These are phyloP conservation scores for Singerocomus inundabilis DNA, from an alignment of 1,284 basidiomycete species.

Conservation along the genomic window DNA sequence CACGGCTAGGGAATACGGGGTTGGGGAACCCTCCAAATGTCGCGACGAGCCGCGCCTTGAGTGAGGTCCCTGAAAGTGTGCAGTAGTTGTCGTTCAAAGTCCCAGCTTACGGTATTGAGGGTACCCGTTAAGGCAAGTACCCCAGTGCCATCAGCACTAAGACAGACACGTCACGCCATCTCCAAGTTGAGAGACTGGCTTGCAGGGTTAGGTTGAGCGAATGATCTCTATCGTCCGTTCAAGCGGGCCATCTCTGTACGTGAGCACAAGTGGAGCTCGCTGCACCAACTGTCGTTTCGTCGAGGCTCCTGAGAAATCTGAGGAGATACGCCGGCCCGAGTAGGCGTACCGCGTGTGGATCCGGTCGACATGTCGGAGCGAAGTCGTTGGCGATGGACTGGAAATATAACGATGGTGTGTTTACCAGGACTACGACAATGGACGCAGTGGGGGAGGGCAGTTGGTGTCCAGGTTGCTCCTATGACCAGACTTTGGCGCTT, in stretches of 20 bases:
- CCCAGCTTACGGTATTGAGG: constrained; percentile 11
- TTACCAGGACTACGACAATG: no score
- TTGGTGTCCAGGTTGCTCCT: not conserved
- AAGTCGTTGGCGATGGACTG: no score
- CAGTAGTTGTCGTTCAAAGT: not conserved
- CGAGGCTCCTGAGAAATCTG: constrained; percentile 21
- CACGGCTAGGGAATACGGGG: not conserved
- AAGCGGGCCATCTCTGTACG: not conserved
- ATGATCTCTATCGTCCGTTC: not conserved
- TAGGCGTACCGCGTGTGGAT: not conserved
- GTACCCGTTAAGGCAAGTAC: not conserved
- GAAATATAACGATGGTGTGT: no score
- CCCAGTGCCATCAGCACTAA: constrained; percentile 6
- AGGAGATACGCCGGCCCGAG: constrained; percentile 14
- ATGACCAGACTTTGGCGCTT: no score
- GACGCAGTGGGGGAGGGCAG: not conserved
- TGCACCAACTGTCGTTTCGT: not conserved
- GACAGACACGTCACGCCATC: not conserved
- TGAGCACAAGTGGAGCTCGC: not conserved
- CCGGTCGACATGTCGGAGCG: not conserved
- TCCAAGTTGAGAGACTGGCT: not conserved
- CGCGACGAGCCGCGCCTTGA: not conserved
- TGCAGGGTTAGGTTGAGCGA: no score
- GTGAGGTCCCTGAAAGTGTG: constrained; percentile 8
- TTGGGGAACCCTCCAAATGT: not conserved